phyloP scores from a whole-genome alignment of 768 basidiomycete species.

The Gyrodon lividus region DNA sequence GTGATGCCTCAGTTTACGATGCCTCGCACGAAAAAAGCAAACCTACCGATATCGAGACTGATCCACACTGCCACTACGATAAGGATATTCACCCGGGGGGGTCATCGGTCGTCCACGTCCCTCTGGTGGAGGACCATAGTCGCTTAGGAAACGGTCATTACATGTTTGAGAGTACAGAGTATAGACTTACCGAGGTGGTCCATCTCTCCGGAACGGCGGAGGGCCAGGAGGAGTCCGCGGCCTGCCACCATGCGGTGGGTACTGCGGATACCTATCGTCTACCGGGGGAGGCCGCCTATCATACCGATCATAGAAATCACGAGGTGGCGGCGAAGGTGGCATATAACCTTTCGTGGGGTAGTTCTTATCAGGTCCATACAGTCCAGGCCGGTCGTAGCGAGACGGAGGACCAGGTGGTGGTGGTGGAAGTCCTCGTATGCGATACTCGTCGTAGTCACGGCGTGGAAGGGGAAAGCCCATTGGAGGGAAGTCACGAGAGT shows the following conservation, averaged over 20 bases:
- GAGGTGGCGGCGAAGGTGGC: conserved; percentile 40
- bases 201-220: conserved; percentile 58
- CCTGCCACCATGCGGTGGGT: conserved; percentile 49
- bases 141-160: conserved; percentile 6
- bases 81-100: conserved; percentile 52
- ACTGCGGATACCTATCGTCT: conserved; percentile 39
- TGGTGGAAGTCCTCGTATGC: conserved; percentile 50
- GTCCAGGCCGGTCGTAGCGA: conserved; percentile 50
- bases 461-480: conserved; percentile 42
- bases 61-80: conserved; percentile 43
- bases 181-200: conserved; percentile 53
- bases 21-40: not conserved
- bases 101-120: conserved; percentile 52
- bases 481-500: conserved; percentile 62
- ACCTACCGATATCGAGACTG: conserved; percentile 43
- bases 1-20: not conserved
- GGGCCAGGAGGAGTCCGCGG: conserved; percentile 56
- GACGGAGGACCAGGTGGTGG: conserved; percentile 39
- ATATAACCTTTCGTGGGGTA: conserved; percentile 48
- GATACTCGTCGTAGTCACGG: conserved; percentile 73
- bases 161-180: not conserved
- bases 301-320: conserved; percentile 61
- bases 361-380: conserved; percentile 38
- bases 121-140: conserved; percentile 20
- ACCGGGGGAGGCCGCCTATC: conserved; percentile 47